These are phyloP conservation scores for Pilaira anomala DNA, from an alignment of 192 early-diverging fungal species.

Conservation along the genomic window DNA sequence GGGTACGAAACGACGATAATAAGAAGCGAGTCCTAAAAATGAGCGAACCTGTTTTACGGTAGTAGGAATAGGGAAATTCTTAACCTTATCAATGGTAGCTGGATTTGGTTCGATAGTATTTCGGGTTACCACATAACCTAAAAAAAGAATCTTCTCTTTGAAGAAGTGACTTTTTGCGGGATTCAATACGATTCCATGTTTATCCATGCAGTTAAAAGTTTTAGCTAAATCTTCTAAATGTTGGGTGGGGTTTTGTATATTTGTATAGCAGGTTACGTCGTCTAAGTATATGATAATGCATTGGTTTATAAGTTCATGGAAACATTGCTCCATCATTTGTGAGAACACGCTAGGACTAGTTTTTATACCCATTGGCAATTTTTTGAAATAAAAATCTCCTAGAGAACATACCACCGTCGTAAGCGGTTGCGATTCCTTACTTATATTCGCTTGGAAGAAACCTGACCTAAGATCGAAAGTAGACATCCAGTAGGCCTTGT, in stretches of 20 bases:
- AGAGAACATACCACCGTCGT: conserved; percentile 30
- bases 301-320: neutral
- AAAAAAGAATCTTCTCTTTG: conserved; percentile 19
- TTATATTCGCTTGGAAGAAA: conserved; percentile 43
- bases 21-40: conserved; percentile 26
- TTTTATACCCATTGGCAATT: conserved; percentile 29
- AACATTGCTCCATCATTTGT: conserved; percentile 6
- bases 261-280: conserved; percentile 37
- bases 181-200: conserved; percentile 6
- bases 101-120: conserved; percentile 25
- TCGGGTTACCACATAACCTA: conserved; percentile 25
- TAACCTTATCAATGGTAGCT: conserved; percentile 20
- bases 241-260: conserved; percentile 20
- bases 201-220: conserved; percentile 12
- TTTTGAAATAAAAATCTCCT: conserved; percentile 21
- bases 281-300: conserved; percentile 41
- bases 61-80: conserved; percentile 19
- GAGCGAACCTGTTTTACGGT: conserved; percentile 12
- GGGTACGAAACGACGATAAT: conserved; percentile 26
- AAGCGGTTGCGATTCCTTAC: conserved; percentile 31
- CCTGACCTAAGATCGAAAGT: conserved; percentile 44
- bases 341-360: conserved; percentile 24
- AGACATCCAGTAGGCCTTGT: conserved; percentile 33
- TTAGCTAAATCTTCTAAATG: conserved; percentile 23
- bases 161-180: conserved; percentile 7